Conservation (phyloP, 108 stramenopile species). For the Pelagomonas calceolata region DNA sequence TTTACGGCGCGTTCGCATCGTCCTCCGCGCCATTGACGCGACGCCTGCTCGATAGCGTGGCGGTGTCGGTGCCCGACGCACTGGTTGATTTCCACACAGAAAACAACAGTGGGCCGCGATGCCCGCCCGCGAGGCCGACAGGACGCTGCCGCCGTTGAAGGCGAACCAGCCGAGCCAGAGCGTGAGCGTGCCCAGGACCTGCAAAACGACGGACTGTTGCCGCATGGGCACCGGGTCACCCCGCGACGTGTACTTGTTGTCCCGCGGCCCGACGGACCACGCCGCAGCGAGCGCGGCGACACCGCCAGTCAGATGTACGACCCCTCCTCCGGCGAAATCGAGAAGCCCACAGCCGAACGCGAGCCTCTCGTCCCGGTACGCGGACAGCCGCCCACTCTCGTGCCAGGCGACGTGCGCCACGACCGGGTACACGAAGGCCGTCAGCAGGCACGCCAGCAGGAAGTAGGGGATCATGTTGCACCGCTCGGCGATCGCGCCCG, state of each 20-base stretch:
- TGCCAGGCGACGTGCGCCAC: slow-evolving; percentile 69
- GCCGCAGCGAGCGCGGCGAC: slow-evolving; percentile 65
- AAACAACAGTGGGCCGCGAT: slow-evolving; percentile 56
- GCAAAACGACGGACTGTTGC: slow-evolving; percentile 60
- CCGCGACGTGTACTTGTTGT: slow-evolving; percentile 51
- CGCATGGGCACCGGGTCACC: not conserved
- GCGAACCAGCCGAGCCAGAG: slow-evolving; percentile 32
- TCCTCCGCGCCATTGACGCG: too few relatives aligned
- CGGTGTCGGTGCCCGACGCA: too few relatives aligned
- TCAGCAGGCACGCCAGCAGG: slow-evolving; percentile 57
- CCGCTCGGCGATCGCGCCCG: slow-evolving; percentile 62
- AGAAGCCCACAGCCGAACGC: slow-evolving; percentile 56
- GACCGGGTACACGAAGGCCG: slow-evolving; percentile 74
- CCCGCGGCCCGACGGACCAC: slow-evolving; percentile 65
- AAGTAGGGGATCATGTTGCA: slow-evolving; percentile 70
- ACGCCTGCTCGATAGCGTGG: too few relatives aligned
- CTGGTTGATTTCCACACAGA: too few relatives aligned
- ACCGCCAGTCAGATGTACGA: slow-evolving; percentile 88
- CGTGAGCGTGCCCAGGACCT: slow-evolving; percentile 20
- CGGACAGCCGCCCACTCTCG: slow-evolving; percentile 51
- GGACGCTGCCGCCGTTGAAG: slow-evolving; percentile 17
- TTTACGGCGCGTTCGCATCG: too few relatives aligned
- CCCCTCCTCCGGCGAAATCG: slow-evolving; percentile 83
- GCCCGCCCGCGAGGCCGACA: slow-evolving; percentile 29
- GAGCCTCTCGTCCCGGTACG: slow-evolving; percentile 4